phyloP scores from a whole-genome alignment of 2,329 filamentous ascomycete genomes.

The Trichophyton verrucosum region DNA sequence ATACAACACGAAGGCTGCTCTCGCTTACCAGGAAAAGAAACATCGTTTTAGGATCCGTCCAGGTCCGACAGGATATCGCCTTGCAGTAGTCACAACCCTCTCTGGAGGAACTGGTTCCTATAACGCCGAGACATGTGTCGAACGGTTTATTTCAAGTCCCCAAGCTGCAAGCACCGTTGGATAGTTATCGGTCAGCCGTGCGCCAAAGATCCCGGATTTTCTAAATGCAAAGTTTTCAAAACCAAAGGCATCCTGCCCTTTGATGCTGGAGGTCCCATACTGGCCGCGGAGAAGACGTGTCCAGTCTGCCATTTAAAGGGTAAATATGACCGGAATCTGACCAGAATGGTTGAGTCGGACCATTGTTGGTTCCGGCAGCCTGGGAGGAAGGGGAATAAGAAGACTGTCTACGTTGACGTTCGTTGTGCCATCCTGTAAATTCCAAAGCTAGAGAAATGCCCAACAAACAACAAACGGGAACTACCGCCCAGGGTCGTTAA shows the following conservation, averaged over 20 bases:
- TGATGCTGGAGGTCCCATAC: constrained; percentile 10
- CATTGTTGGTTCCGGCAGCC: constrained; percentile 5
- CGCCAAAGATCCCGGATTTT: constrained; percentile 20
- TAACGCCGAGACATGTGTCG: constrained; percentile 33
- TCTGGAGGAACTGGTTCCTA: neutral
- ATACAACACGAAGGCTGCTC: too few species aligned
- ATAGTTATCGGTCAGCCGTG: constrained; percentile 37
- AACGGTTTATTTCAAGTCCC: constrained; percentile 34
- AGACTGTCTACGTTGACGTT: constrained; percentile 3
- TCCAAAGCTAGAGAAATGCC: neutral
- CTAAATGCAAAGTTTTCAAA: constrained; percentile 17
- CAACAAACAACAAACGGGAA: neutral
- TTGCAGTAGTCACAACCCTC: neutral
- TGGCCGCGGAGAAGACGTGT: constrained; percentile 18
- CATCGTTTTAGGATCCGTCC: neutral
- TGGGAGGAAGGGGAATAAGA: neutral
- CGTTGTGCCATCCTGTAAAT: constrained; percentile 11
- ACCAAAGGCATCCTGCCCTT: constrained; percentile 9
- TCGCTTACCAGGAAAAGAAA: neutral
- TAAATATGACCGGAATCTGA: constrained; percentile 22
- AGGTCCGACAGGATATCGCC: neutral
- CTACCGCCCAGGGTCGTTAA: neutral
- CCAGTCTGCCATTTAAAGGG: constrained; percentile 22
- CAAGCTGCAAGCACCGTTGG: constrained; percentile 39
- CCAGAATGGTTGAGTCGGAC: constrained; percentile 17